Evolutionary conservation across 345 rosid genomes (phyloP), one percentile per base, ranked within the genome.

Genomic region (Tarenaya hassleriana): DNA sequence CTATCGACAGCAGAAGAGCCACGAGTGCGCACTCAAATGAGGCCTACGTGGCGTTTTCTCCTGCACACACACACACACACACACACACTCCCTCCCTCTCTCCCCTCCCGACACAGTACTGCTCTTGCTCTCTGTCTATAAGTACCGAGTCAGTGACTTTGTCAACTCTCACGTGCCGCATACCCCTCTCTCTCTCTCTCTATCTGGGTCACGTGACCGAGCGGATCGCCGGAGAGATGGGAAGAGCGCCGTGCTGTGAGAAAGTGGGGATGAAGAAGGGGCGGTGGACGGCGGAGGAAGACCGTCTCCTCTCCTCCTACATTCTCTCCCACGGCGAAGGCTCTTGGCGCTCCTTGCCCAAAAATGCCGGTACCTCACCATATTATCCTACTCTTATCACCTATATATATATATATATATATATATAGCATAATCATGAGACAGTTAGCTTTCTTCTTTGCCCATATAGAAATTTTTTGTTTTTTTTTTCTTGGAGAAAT

Each of bases 1-100:
- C 79, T 47, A 68, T 60, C 62, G 76, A 80, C 77, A 61, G 68
- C 75, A 61, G 67, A 62, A 64, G 66, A 58, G 88, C 92, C 92
- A 84, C 85, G 92, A 81, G 76, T 61, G 27, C 40, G 24, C 37
- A 10, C 51, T 62, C 41, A 4, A 32, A 12, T 4, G 10, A 15
- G 18, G 24, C 61, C 65, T 20, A 47, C 65, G 70, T 66, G 70
- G 61, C 56, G 1, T 3, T 8, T 47, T 16, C 0, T 4, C 1
- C 2, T 7, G 10, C 58, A 39, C 11, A 39, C 50, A 50, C 86
- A 88, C 78, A 85, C 79, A n/a, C 83, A 5, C 52, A 50, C 50
- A 59, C 58, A 19, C 10, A 1, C 10, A 48, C 69, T 75, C 44
- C 66, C 27, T 19, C 56, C 39, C 50, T 11, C 21, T 37, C 16